A percentile compares a stretch with the other conserved stretches of the same genome.
Evolutionary conservation across 768 basidiomycete species (phyloP).

Genomic region (Nidularia pulvinata): DNA sequence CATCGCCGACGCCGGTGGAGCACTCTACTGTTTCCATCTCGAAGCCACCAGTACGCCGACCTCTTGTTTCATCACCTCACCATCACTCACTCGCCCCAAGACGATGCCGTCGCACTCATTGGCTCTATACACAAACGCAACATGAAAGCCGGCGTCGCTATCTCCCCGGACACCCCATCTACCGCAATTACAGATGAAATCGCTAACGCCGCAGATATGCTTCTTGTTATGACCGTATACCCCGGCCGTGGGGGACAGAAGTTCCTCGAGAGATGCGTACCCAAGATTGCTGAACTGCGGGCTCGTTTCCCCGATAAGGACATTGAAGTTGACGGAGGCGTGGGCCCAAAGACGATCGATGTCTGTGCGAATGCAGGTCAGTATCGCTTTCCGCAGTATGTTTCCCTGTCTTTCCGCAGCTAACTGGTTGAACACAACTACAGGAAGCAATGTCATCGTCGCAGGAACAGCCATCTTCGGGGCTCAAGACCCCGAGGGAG

Average conservation of each 20-base stretch:
- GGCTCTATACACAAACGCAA: conserved; percentile 74
- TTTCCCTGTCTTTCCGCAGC: not conserved
- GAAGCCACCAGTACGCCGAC: conserved; percentile 80
- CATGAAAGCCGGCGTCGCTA: conserved; percentile 96
- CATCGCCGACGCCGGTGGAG: conserved; percentile 93
- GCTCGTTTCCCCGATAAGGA: conserved; percentile 91
- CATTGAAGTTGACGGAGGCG: conserved; percentile 98
- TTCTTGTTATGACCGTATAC: conserved; percentile 98
- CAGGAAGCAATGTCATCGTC: conserved; percentile 98
- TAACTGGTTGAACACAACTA: not conserved
- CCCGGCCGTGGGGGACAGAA: conserved; percentile 98
- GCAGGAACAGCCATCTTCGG: conserved; percentile 96
- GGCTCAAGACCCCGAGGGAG: conserved; percentile 73
- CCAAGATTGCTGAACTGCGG: conserved; percentile 91
- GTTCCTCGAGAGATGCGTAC: conserved; percentile 90
- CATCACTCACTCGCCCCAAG: conserved; percentile 22
- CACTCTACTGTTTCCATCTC: conserved; percentile 95
- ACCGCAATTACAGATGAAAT: conserved; percentile 85
- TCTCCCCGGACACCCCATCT: conserved; percentile 94
- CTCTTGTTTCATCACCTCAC: not conserved
- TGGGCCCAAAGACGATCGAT: conserved; percentile 89
- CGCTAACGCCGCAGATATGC: conserved; percentile 86
- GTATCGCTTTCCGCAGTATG: conserved; percentile 6
- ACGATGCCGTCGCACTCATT: conserved; percentile 77
- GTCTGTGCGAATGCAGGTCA: conserved; percentile 88